phyloP scores from a whole-genome alignment of 305 asterid species.

The Galium porrigens region DNA sequence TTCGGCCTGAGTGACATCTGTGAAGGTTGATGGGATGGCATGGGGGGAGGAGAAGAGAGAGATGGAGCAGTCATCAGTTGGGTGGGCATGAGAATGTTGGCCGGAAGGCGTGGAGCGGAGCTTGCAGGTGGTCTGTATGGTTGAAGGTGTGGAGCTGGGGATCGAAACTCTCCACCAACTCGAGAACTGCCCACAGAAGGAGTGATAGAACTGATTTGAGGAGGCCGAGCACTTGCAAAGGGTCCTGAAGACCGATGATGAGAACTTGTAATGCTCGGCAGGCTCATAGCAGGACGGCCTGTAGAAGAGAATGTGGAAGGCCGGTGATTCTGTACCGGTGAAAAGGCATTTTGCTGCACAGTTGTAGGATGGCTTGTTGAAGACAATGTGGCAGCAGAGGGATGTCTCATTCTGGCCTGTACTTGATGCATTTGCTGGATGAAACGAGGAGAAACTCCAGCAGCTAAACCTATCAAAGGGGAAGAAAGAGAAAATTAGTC shows the following conservation, averaged over 20 bases:
- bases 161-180: conserved; percentile 23
- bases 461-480: not conserved
- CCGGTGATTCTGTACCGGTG: not conserved
- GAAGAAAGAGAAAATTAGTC: not conserved
- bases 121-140: conserved; percentile 21
- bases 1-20: conserved; percentile 8
- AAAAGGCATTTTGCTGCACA: not conserved
- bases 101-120: conserved; percentile 11
- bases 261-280: conserved; percentile 14
- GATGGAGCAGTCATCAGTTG: conserved; percentile 15
- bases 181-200: conserved; percentile 20
- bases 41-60: not conserved
- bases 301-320: conserved; percentile 7
- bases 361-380: conserved; percentile 14
- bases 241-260: conserved; percentile 16
- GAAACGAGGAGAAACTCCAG: conserved; percentile 25
- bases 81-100: conserved; percentile 16
- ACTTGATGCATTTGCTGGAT: conserved; percentile 20
- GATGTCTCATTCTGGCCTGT: conserved; percentile 16
- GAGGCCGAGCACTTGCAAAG: conserved; percentile 20
- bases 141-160: conserved; percentile 28
- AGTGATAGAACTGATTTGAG: conserved; percentile 19
- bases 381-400: conserved; percentile 11
- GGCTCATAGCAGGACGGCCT: conserved; percentile 16
- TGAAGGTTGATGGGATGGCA: conserved; percentile 11